A percentile compares a stretch with the other conserved stretches of the same genome.
Conservation (phyloP, 129 eudicot species). For the Deinandra increscens region DNA sequence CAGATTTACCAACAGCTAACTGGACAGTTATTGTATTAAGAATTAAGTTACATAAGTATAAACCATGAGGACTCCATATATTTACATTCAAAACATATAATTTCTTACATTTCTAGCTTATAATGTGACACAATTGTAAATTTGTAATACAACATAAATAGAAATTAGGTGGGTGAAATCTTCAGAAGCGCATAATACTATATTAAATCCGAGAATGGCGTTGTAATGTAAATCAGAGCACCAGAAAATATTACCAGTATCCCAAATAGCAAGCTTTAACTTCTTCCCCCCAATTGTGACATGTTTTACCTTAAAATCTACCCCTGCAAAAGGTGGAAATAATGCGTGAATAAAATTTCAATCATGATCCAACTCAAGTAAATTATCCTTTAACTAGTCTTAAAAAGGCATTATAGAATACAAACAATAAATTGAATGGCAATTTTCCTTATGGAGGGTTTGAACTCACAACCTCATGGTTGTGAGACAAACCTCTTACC, state of each 20-base stretch:
- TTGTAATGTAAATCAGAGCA: not conserved
- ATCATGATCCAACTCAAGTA: not conserved
- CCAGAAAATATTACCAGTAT: conserved; percentile 54
- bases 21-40: not conserved
- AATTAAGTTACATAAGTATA: not conserved
- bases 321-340: conserved; percentile 49
- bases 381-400: conserved; percentile 11
- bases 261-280: conserved; percentile 99
- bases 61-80: not conserved
- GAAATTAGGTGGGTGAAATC: not conserved
- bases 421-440: too few species aligned
- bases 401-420: conserved; percentile 1
- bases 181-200: not conserved
- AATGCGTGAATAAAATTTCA: not conserved
- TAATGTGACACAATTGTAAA: not conserved
- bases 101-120: not conserved
- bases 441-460: too few species aligned
- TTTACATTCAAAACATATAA: not conserved
- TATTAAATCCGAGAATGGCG: not conserved
- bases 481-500: too few species aligned
- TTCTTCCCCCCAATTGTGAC: conserved; percentile 80
- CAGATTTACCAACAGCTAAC: not conserved
- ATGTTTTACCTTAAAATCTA: conserved; percentile 92
- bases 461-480: too few species aligned
- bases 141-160: not conserved